A percentile compares a stretch with the other conserved stretches of the same genome.
These are phyloP conservation scores for Debaryomyces psychrophilus DNA, from an alignment of 1,139 yeast genomes.

Conservation along the genomic window DNA sequence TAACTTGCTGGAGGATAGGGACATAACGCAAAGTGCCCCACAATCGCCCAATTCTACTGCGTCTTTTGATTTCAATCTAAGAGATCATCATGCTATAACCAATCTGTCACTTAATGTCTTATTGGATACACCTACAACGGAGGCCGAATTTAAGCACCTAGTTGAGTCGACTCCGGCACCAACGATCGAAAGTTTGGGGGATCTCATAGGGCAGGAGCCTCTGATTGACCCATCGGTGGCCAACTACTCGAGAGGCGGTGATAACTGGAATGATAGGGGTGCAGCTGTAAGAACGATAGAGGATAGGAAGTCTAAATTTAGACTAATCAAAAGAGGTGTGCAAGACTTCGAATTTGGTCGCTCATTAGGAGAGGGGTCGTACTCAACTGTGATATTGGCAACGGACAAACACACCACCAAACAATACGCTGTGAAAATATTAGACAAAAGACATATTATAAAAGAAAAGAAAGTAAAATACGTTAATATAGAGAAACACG, in stretches of 20 bases:
- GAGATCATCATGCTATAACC: conserved; percentile 27
- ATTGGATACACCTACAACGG: conserved; percentile 33
- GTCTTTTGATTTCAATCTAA: conserved; percentile 34
- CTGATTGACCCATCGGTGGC: not conserved
- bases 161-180: conserved; percentile 10
- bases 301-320: conserved; percentile 21
- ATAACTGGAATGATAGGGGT: conserved; percentile 41
- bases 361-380: conserved; percentile 93
- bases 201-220: not conserved
- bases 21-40: conserved; percentile 31
- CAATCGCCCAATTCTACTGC: conserved; percentile 30
- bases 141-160: conserved; percentile 20
- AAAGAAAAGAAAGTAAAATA: conserved; percentile 94
- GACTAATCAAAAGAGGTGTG: conserved; percentile 61
- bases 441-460: conserved; percentile 91
- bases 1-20: conserved; percentile 20
- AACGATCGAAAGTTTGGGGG: not conserved
- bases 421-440: conserved; percentile 86
- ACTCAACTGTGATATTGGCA: conserved; percentile 90
- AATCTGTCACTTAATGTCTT: conserved; percentile 45
- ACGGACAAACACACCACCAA: conserved; percentile 71
- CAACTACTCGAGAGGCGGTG: conserved; percentile 11
- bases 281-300: conserved; percentile 40
- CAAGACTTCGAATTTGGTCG: conserved; percentile 86
- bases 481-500: conserved; percentile 93